phyloP scores from a whole-genome alignment of 441 rosid genomes.

The Biscutella auriculata region DNA sequence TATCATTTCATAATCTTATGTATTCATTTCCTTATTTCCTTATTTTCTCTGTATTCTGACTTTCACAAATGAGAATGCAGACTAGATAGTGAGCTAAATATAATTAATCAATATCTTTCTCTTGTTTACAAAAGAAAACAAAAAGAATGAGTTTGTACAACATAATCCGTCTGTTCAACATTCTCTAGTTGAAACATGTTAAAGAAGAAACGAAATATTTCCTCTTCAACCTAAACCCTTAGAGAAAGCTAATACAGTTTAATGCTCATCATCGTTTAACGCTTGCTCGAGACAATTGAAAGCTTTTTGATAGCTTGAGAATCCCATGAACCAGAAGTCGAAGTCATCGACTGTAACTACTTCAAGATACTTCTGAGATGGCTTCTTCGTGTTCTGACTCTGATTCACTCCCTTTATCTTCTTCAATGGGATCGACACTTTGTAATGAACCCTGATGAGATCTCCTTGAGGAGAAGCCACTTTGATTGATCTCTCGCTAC shows the following conservation, averaged over 20 bases:
- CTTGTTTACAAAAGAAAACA: background rate
- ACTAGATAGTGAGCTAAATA: too few species aligned
- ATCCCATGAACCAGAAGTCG: constrained; percentile 93
- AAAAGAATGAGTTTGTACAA: constrained; percentile 11
- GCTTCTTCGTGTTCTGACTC: constrained; percentile 45
- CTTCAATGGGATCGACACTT: constrained; percentile 44
- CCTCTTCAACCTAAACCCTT: background rate
- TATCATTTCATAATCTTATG: too few species aligned
- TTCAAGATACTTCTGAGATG: constrained; percentile 56
- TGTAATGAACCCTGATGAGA: constrained; percentile 28
- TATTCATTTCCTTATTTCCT: too few species aligned
- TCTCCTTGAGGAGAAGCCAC: constrained; percentile 42
- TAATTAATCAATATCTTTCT: background rate
- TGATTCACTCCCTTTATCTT: constrained; percentile 43
- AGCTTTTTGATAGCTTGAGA: constrained; percentile 51
- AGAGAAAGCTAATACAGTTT: constrained; percentile 7
- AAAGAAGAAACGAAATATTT: constrained; percentile 15
- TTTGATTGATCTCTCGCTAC: constrained; percentile 59
- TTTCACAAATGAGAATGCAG: too few species aligned
- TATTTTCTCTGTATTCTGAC: too few species aligned
- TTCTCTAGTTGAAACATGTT: constrained; percentile 7
- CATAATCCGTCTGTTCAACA: constrained; percentile 13
- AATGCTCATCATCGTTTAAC: constrained; percentile 5
- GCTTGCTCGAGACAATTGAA: constrained; percentile 40
- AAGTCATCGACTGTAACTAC: constrained; percentile 48